Evolutionary conservation across 768 basidiomycete species (phyloP), one percentile per base, ranked within the genome.

Genomic region (Pluteus cervinus): DNA sequence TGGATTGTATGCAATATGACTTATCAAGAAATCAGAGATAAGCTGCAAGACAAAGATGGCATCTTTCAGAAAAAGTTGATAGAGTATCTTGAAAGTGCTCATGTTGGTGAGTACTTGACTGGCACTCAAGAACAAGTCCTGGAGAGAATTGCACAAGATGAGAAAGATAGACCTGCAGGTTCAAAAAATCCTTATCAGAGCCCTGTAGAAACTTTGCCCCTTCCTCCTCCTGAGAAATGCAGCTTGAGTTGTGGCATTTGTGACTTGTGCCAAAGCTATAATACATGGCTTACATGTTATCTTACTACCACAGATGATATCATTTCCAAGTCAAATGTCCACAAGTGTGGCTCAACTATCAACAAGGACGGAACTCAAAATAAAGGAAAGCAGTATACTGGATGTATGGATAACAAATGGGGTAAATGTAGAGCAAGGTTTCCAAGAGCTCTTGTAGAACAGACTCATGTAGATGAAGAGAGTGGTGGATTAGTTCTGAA

Each of bases 1-100:
- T 64, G 62, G 63, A 50, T 63, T 4, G 37, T 43, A 37, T 40
- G 42, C 6, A 31, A 37, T 3, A 21, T 55, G 7, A 48, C 48
- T 5, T 62, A 62, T 1, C 55, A 63, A 40, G 53, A 63, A 37
- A 55, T 66, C 2, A 29, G 58, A 18, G 50, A 61, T 3, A 28
- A 36, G 7, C 26, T 67, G 2, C 16, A 58, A 24, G 33, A 47
- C 39, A 3, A 28, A 8, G 42, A 52, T 32, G 45, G 45, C 8
- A 42, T 41, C 9, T 61, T 42, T 11, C 39, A 54, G 23, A 41
- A 42, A 16, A 28, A 34, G 23, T 17, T 62, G 8, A 31, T 56
- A 3, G 25, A 39, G 2, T 62, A 48, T 26, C 36, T 62, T 3
- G 57, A 62, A 33, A 38, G 45, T 28, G n/a, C n/a, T n/a, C n/a